Evolutionary conservation across 2,329 filamentous ascomycete genomes (phyloP).

Genomic region (Neonectria magnoliae): DNA sequence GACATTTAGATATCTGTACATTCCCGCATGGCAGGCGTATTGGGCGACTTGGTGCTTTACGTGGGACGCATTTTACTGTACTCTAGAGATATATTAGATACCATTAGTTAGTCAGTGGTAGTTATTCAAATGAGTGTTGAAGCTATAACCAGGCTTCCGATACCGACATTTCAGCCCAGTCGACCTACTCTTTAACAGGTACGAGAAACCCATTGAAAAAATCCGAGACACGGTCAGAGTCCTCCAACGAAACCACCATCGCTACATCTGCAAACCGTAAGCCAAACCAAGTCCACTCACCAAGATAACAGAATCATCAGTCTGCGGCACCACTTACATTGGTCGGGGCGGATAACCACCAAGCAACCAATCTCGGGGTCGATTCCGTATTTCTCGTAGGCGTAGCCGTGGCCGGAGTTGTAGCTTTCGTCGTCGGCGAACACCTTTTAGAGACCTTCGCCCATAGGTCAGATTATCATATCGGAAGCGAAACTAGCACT

Average conservation of each 20-base stretch:
- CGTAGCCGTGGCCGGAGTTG: slow-evolving; percentile 18
- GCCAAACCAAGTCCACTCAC: neutral
- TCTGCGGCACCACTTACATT: slow-evolving; percentile 24
- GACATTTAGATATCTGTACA: neutral
- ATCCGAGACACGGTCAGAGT: neutral
- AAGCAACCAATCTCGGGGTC: slow-evolving; percentile 19
- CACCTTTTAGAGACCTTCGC: slow-evolving; percentile 12
- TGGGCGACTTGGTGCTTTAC: neutral
- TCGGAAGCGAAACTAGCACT: neutral
- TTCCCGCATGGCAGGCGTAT: neutral
- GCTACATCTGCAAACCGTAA: slow-evolving; percentile 5
- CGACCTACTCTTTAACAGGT: neutral
- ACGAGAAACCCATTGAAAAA: neutral
- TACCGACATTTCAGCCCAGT: neutral
- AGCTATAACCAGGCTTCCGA: neutral
- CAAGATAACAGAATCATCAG: neutral
- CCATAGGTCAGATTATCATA: neutral
- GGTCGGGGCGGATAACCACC: slow-evolving; percentile 31
- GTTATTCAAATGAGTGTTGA: neutral
- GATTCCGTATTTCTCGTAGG: slow-evolving; percentile 28
- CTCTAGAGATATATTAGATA: neutral
- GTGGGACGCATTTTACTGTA: neutral
- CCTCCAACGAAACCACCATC: neutral
- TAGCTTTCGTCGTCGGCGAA: slow-evolving; percentile 32
- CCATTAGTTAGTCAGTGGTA: neutral